Base-by-base conservation (phyloP, 805 yeast genomes). In the Pichia cephalocereana region DNA sequence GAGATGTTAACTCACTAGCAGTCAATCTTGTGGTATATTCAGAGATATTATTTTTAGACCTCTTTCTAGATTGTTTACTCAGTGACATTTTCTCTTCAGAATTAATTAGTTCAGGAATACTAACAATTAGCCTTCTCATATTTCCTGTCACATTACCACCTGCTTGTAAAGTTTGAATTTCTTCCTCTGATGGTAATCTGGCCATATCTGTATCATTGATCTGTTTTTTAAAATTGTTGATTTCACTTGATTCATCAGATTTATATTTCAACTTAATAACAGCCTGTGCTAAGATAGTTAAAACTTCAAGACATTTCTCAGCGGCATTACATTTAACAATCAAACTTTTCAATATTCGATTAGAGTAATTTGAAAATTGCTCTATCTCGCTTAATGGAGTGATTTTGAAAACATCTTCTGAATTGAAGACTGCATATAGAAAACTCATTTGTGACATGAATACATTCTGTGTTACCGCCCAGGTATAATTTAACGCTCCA, bases 401-500 rank as follows among this genome's bases (percentile, higher is more conserved):
- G 7, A 66, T 65, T 7, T 64, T 59, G 23, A 83, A 63, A 2
- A 75, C 77, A 43, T 72, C 74, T n/a, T 71, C 71, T 37, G 86
- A 77, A 61, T 83, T 83, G 61, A 85, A 88, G 14, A 87, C 71
- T 1, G 89, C 76, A 60, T 85, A 88, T 41, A 89, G 68, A 56
- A 80, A 88, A 1, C 96, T 83, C 28, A 91, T 83, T 0, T 95
- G 95, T 0, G 96, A 90, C 84, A 86, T 83, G 61, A 87, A 87
- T 46, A 87, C 69, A 60, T 87, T 88, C 62, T 88, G 95, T 3
- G 87, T 90, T 0, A 95, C 93, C 2, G 89, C 90, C 96, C 96
- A 89, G 0, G 96, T 86, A 64, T 86, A 89, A 63, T 87, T 87
- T 51, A 88, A 74, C 43, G 77, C 70, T 56, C 76, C 76, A 30